Conservation (phyloP, 2,329 filamentous ascomycete genomes). For the Fusarium falciforme region DNA sequence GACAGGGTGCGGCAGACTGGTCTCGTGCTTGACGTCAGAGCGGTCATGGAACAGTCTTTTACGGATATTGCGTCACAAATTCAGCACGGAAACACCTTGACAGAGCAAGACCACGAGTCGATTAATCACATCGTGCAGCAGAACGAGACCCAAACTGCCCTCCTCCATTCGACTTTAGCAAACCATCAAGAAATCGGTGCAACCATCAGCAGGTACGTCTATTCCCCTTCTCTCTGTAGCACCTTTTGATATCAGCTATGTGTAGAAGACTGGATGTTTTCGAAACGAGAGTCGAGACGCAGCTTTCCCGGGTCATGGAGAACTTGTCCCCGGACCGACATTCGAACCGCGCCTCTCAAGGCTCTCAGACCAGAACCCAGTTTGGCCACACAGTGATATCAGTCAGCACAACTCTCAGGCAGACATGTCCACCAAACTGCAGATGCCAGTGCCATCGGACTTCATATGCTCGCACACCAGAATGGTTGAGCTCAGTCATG, state of each 20-base stretch:
- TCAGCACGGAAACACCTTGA: background rate
- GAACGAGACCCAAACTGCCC: background rate
- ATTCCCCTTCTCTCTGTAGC: fast-evolving
- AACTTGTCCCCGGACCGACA: background rate
- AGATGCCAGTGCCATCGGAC: background rate
- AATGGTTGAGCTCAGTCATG: background rate
- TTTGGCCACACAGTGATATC: background rate
- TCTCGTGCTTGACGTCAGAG: background rate
- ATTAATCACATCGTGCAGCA: background rate
- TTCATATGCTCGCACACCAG: background rate
- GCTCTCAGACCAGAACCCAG: background rate
- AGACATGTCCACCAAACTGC: background rate
- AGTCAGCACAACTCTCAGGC: background rate
- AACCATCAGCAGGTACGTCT: background rate
- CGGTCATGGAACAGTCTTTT: background rate
- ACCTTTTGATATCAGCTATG: no score
- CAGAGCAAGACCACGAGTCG: background rate
- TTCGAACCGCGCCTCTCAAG: no score
- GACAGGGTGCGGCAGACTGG: background rate
- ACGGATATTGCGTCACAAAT: background rate
- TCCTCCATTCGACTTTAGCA: background rate
- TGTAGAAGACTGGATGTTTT: background rate
- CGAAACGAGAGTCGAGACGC: background rate
- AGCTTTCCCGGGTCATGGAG: background rate
- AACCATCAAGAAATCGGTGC: background rate